phyloP scores from a whole-genome alignment of 148 eudicot species.

The Rhododendron kiyosumense region DNA sequence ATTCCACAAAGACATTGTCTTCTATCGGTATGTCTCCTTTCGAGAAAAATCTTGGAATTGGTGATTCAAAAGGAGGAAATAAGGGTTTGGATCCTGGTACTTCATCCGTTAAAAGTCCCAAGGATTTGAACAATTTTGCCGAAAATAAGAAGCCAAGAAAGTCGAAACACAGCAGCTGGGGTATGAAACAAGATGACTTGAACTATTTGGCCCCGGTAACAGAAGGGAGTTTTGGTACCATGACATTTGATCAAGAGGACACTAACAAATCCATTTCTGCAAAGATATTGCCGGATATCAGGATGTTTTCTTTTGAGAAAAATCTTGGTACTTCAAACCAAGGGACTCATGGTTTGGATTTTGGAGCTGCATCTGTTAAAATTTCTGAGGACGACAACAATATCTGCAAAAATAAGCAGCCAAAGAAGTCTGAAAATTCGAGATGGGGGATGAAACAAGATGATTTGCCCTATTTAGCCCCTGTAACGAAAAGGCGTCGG shows the following conservation, averaged over 20 bases:
- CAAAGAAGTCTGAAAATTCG: conserved; percentile 17
- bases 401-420: conserved; percentile 11
- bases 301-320: conserved; percentile 4
- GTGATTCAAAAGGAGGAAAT: neutral
- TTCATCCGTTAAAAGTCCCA: neutral
- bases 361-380: neutral
- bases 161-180: conserved; percentile 10
- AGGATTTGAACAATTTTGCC: conserved; percentile 4
- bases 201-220: conserved; percentile 16
- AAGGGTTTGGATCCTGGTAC: conserved; percentile 1
- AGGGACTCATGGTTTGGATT: conserved; percentile 2
- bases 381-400: neutral
- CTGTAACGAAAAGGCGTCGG: conserved; percentile 19
- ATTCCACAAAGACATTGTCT: neutral
- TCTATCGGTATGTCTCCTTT: neutral
- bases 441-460: conserved; percentile 17
- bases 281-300: neutral
- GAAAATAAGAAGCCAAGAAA: conserved; percentile 20
- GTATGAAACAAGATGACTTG: conserved; percentile 14
- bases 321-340: neutral
- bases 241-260: neutral
- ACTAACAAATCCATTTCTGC: neutral
- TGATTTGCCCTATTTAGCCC: conserved; percentile 15
- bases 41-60: conserved; percentile 1
- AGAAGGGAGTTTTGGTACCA: conserved; percentile 12